A percentile compares a stretch with the other conserved stretches of the same genome.
Evolutionary conservation across 2,329 filamentous ascomycete species (phyloP).

Genomic region (Fusarium udum): DNA sequence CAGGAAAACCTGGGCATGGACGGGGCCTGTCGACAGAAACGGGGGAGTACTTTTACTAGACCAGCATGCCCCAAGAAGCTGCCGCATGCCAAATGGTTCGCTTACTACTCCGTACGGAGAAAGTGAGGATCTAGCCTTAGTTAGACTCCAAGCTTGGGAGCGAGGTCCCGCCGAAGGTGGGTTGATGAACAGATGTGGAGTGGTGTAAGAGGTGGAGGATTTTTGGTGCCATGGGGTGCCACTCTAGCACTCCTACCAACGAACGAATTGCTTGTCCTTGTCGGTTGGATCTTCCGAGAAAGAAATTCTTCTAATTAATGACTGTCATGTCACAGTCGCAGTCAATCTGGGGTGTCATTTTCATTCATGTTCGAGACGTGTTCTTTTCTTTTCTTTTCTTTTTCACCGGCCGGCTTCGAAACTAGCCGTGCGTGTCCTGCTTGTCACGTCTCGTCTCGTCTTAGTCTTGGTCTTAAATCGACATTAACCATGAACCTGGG

Average conservation of each 20-base stretch:
- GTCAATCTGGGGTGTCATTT: conserved; percentile 2
- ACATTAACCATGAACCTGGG: conserved; percentile 1
- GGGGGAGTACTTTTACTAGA: conserved; percentile 33
- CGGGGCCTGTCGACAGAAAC: conserved; percentile 30
- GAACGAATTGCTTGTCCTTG: conserved; percentile 16
- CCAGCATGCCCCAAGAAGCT: conserved; percentile 34
- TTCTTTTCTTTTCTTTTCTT: conserved; percentile 12
- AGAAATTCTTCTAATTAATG: conserved; percentile 3
- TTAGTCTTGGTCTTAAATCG: not conserved
- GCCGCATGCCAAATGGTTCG: conserved; percentile 43
- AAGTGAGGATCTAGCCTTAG: conserved; percentile 38
- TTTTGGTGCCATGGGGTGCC: conserved; percentile 35
- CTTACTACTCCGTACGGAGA: conserved; percentile 41
- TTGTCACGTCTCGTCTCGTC: not conserved
- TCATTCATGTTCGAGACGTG: conserved; percentile 23
- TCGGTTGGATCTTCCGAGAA: conserved; percentile 35
- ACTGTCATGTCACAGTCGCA: conserved; percentile 12
- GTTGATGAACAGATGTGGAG: conserved; percentile 45
- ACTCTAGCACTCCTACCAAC: conserved; percentile 28
- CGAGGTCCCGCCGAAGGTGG: conserved; percentile 46
- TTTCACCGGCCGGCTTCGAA: not conserved
- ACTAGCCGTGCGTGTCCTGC: conserved; percentile 4
- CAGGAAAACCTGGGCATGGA: not conserved
- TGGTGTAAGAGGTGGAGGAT: conserved; percentile 42
- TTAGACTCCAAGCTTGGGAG: conserved; percentile 39